Conservation (phyloP, 2,329 filamentous ascomycete species). For the Claviceps monticola region DNA sequence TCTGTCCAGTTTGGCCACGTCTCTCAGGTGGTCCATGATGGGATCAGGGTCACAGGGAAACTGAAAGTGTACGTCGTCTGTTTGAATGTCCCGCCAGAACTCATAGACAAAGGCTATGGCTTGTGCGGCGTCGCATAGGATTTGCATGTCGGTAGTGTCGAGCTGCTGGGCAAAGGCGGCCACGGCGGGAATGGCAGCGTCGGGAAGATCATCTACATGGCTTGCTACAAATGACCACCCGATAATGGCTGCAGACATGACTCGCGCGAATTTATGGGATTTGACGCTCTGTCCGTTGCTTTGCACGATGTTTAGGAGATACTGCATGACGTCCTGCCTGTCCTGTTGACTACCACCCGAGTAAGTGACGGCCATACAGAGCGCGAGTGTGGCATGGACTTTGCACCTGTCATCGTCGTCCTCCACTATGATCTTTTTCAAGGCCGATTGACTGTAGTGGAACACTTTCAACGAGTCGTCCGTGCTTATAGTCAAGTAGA, state of each 20-base stretch:
- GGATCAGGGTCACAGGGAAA: constrained; percentile 37
- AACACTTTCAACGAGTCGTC: constrained; percentile 42
- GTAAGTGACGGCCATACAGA: constrained; percentile 60
- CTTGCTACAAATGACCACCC: constrained; percentile 73
- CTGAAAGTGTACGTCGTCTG: constrained; percentile 33
- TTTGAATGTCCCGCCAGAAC: constrained; percentile 38
- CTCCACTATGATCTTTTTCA: constrained; percentile 24
- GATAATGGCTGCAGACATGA: constrained; percentile 62
- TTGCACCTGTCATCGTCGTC: constrained; percentile 50
- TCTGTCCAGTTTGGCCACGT: constrained; percentile 32
- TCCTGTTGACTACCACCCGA: constrained; percentile 58
- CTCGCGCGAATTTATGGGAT: constrained; percentile 53
- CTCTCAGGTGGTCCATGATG: constrained; percentile 32
- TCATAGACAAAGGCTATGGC: constrained; percentile 78
- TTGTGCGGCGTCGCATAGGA: constrained; percentile 65
- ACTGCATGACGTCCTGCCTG: constrained; percentile 58
- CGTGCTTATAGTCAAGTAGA: constrained; percentile 50
- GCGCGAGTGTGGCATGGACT: constrained; percentile 60
- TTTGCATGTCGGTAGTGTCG: constrained; percentile 54
- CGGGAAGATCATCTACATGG: constrained; percentile 59
- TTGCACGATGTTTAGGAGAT: constrained; percentile 62
- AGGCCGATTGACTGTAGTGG: constrained; percentile 14
- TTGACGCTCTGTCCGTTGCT: constrained; percentile 63
- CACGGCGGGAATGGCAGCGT: constrained; percentile 56
- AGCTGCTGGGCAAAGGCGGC: constrained; percentile 79